phyloP scores from a whole-genome alignment of 345 rosid species.

The Diplotaxis tenuifolia region DNA sequence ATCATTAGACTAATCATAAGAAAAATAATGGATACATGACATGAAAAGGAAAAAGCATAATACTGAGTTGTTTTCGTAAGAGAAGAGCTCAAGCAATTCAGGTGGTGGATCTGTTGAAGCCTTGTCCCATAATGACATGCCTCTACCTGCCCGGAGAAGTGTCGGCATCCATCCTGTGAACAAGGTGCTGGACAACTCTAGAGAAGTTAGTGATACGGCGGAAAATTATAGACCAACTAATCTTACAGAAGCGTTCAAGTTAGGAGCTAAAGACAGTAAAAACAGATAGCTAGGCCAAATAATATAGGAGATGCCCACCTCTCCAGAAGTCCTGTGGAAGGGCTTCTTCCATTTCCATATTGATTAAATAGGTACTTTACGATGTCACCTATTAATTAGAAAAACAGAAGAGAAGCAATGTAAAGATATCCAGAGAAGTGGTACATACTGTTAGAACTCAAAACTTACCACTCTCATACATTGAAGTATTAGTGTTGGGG shows the following conservation, averaged over 20 bases:
- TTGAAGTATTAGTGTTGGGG: slow-evolving; percentile 58
- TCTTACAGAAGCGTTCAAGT: background rate
- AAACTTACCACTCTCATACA: slow-evolving; percentile 80
- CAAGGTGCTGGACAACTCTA: slow-evolving; percentile 53
- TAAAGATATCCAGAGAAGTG: slow-evolving; percentile 9
- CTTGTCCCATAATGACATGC: slow-evolving; percentile 74
- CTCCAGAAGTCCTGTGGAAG: slow-evolving; percentile 64
- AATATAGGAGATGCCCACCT: slow-evolving; percentile 42
- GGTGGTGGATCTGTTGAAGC: slow-evolving; percentile 52
- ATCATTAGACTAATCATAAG: slow-evolving; percentile 6
- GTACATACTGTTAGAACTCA: slow-evolving; percentile 1
- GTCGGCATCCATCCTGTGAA: slow-evolving; percentile 91
- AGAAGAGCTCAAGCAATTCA: slow-evolving; percentile 66
- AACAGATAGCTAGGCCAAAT: background rate
- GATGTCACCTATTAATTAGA: slow-evolving; percentile 53
- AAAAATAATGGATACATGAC: slow-evolving; percentile 12
- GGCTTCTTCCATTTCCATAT: slow-evolving; percentile 68
- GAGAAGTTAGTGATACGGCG: slow-evolving; percentile 10
- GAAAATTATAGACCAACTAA: background rate
- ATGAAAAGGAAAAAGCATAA: background rate
- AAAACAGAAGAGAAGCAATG: slow-evolving; percentile 1
- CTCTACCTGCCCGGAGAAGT: slow-evolving; percentile 80
- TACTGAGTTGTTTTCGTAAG: slow-evolving; percentile 75
- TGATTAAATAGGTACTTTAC: slow-evolving; percentile 69
- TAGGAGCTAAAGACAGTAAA: background rate